Evolutionary conservation across 2,329 filamentous ascomycete species (phyloP).

Genomic region (Ceratocystis eucalypticola): DNA sequence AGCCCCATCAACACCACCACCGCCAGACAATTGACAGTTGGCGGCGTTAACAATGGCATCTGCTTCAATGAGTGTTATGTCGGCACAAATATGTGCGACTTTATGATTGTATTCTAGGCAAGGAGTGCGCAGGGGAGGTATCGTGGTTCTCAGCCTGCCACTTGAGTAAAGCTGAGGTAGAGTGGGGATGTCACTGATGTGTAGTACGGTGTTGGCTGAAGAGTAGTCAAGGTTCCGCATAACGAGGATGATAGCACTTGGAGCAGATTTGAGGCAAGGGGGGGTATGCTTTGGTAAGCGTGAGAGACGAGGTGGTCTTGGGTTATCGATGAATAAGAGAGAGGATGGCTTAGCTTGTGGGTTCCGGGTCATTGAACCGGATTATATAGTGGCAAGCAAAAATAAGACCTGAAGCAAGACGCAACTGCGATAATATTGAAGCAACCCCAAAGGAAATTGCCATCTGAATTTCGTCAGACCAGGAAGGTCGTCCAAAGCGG

Average conservation of each 20-base stretch:
- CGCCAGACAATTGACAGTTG: constrained; percentile 63
- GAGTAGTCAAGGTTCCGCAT: not conserved
- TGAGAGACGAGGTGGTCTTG: too few relatives aligned
- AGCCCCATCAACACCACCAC: constrained; percentile 80
- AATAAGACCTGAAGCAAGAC: too few relatives aligned
- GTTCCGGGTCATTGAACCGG: not conserved
- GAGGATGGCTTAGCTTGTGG: too few relatives aligned
- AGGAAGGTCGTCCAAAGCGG: constrained; percentile 3
- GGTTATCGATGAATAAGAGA: too few relatives aligned
- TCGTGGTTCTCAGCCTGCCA: not conserved
- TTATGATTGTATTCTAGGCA: constrained; percentile 47
- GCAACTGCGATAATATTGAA: not conserved
- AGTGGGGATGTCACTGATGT: not conserved
- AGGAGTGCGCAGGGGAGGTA: not conserved
- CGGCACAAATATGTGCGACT: constrained; percentile 56
- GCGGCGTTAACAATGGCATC: constrained; percentile 91
- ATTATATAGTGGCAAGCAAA: not conserved
- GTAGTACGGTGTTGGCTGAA: not conserved
- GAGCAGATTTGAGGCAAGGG: not conserved
- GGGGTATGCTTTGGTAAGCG: not conserved
- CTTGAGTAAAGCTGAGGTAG: not conserved
- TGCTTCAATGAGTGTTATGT: constrained; percentile 67
- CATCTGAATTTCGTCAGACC: not conserved
- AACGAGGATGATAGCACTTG: not conserved
- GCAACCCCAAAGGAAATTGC: not conserved